Conservation (phyloP, 768 basidiomycete genomes). For the Termitomyces sp. region DNA sequence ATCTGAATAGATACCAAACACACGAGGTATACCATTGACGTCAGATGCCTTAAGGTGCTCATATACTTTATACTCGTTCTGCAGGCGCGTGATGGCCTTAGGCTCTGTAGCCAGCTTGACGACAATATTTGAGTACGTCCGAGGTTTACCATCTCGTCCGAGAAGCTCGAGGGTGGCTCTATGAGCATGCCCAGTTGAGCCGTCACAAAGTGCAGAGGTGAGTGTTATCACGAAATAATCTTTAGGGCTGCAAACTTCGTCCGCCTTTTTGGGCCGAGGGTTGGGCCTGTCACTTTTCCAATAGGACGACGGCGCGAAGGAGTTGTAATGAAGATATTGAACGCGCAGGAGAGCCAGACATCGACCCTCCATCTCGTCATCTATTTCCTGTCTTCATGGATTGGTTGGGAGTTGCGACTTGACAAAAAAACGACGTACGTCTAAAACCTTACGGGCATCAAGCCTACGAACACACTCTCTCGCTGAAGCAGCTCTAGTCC, state of each 20-base stretch:
- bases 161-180: constrained; percentile 4
- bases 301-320: constrained; percentile 4
- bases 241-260: neutral
- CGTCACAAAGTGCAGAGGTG: constrained; percentile 3
- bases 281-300: neutral
- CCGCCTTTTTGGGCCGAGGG: neutral
- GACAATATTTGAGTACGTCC: constrained; percentile 1
- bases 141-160: neutral
- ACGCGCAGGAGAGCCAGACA: constrained; percentile 2
- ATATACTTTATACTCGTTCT: constrained; percentile 14
- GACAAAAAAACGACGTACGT: neutral
- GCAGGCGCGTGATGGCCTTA: constrained; percentile 3
- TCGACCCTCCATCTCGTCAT: neutral
- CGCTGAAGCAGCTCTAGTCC: neutral
- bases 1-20: constrained; percentile 14
- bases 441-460: neutral
- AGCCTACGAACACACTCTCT: neutral
- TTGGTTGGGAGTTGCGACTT: neutral
- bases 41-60: constrained; percentile 3
- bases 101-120: constrained; percentile 9
- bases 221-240: constrained; percentile 7
- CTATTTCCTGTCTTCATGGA: neutral
- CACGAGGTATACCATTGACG: constrained; percentile 8
- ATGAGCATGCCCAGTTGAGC: constrained; percentile 12
- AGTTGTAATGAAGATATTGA: constrained; percentile 7